These are phyloP conservation scores for Farysia itapuensis DNA, from an alignment of 1,284 basidiomycete genomes.

Conservation along the genomic window DNA sequence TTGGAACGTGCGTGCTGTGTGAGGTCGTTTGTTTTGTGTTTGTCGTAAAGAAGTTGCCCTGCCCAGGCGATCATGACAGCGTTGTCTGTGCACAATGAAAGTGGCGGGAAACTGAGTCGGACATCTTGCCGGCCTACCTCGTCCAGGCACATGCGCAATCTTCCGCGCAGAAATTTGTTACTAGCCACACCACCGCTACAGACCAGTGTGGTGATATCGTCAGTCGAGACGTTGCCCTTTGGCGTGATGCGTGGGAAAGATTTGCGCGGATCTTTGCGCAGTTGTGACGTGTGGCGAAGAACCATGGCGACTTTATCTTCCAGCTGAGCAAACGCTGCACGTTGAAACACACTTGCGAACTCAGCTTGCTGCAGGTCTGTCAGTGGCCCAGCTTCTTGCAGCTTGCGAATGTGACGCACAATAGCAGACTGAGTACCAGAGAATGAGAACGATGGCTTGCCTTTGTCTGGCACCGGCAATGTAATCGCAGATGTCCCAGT, in stretches of 20 bases:
- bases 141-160: conserved; percentile 26
- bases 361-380: conserved; percentile 2
- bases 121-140: conserved; percentile 23
- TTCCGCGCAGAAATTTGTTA: conserved; percentile 40
- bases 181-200: conserved; percentile 56
- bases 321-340: conserved; percentile 49
- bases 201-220: conserved; percentile 40
- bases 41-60: conserved; percentile 35
- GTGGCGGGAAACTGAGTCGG: conserved; percentile 47
- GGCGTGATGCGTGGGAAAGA: conserved; percentile 9
- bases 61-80: conserved; percentile 58
- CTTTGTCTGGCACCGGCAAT: conserved; percentile 42
- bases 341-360: conserved; percentile 42
- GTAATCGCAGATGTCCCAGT: background rate
- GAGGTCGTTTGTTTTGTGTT: conserved; percentile 32
- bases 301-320: conserved; percentile 47
- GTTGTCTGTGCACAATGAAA: conserved; percentile 54
- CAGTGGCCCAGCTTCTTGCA: background rate
- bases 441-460: conserved; percentile 45
- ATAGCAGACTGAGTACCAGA: conserved; percentile 49
- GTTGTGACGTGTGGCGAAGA: conserved; percentile 4
- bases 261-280: background rate
- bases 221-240: background rate
- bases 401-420: conserved; percentile 16
- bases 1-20: conserved; percentile 37